Base-by-base conservation (phyloP, 306 rosid genomes). In the Elaeagnus macrophylla region DNA sequence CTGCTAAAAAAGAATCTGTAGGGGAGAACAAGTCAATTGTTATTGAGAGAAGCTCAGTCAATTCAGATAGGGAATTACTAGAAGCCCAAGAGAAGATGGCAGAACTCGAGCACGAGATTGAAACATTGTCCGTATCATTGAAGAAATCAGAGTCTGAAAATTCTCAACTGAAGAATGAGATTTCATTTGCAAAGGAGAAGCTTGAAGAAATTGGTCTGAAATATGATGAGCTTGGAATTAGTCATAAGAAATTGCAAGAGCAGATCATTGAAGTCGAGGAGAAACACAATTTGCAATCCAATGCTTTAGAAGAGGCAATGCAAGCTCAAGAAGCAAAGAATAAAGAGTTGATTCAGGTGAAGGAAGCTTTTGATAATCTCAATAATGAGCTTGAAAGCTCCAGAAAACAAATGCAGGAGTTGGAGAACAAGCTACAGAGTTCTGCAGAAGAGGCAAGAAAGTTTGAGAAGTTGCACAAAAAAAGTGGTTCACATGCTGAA, bases 401-500 rank as follows among this genome's bases (percentile, higher is more conserved):
- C 0, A 73, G 51, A 62, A 93, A 82, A 73, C 81, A 56, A 68
- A 67, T 73, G 58, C 68, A 69, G 70, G 95, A 82, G 51, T 70
- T 84, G 71, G 85, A 86, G 82, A 63, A 73, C 10, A 73, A 80
- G 62, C 77, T 86, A 66, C 66, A 80, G 70, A 52, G 47, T 64
- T 84, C 87, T 55, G 78, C 50, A 6, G 76, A 56, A 0, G 97
- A 86, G 75, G 77, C 69, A 0, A 66, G 50, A 44, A 91, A 82
- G 72, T 86, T 78, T 25, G 96, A 86, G 80, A 87, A 86, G 69
- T 82, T 91, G 59, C 97, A 86, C 65, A 76, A 80, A 81, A 62
- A 82, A 78, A 91, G 94, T 67, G 83, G 96, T 35, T 76, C 64
- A 1, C 88, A 76, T 10, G 96, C 95, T 9, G 97, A 91, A 61